Percentiles rank a stretch among this genome's conserved stretches.
phyloP scores from a whole-genome alignment of 2,329 filamentous ascomycete species.

The Neocucurbitaria cava region DNA sequence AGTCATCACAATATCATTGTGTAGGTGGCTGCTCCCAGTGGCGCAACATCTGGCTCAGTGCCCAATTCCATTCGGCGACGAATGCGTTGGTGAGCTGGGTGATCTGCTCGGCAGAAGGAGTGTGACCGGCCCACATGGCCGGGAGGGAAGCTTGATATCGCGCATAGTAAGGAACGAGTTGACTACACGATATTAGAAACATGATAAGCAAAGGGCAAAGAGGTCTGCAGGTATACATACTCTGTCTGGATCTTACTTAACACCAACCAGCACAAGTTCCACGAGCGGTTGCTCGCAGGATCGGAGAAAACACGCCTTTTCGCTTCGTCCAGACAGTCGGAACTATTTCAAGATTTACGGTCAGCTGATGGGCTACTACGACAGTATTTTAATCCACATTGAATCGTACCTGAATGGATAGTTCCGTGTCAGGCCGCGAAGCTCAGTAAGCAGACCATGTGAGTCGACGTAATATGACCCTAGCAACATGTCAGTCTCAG shows the following conservation, averaged over 20 bases:
- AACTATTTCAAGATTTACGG: slow-evolving; percentile 48
- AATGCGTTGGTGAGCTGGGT: slow-evolving; percentile 68
- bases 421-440: slow-evolving; percentile 70
- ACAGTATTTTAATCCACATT: not conserved
- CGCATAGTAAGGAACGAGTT: slow-evolving; percentile 68
- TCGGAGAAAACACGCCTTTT: slow-evolving; percentile 69
- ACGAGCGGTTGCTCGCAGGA: slow-evolving; percentile 71
- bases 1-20: slow-evolving; percentile 5
- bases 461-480: slow-evolving; percentile 73
- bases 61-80: slow-evolving; percentile 70
- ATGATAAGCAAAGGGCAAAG: not conserved
- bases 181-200: slow-evolving; percentile 50
- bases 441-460: slow-evolving; percentile 72
- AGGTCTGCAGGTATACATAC: slow-evolving; percentile 54
- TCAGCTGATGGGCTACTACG: not conserved
- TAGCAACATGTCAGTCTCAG: slow-evolving; percentile 14
- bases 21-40: slow-evolving; percentile 70
- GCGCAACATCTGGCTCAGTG: slow-evolving; percentile 69
- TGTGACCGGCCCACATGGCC: slow-evolving; percentile 72
- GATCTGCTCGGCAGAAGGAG: slow-evolving; percentile 63
- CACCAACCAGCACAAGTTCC: slow-evolving; percentile 79
- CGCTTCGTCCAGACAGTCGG: slow-evolving; percentile 69
- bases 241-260: slow-evolving; percentile 70
- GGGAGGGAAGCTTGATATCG: slow-evolving; percentile 66
- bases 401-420: slow-evolving; percentile 65